Conservation (phyloP, 1,284 basidiomycete genomes). For the Cutaneotrichosporon sp. region DNA sequence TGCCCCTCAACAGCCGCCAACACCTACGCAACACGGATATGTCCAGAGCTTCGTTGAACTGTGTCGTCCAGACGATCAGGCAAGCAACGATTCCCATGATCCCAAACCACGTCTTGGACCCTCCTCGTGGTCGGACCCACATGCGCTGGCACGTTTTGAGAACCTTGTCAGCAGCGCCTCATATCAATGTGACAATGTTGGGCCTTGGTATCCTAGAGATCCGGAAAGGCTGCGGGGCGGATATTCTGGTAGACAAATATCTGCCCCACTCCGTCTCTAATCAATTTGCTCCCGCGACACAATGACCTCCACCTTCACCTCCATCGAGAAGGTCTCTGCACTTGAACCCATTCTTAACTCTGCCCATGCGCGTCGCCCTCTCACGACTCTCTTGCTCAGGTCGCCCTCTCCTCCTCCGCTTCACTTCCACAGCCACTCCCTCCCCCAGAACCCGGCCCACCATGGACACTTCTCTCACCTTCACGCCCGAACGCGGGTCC, state of each 20-base stretch:
- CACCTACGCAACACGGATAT: not conserved
- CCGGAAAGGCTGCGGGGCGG: too few species aligned
- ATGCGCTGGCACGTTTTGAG: too few species aligned
- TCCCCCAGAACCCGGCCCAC: conserved; percentile 5
- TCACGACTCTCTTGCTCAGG: not conserved
- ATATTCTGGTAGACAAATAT: too few species aligned
- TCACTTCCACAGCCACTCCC: not conserved
- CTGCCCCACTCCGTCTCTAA: too few species aligned
- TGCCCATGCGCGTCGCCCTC: not conserved
- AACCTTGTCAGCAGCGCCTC: too few species aligned
- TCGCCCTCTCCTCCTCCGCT: not conserved
- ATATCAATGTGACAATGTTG: too few species aligned
- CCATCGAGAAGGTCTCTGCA: too few species aligned
- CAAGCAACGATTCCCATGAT: too few species aligned
- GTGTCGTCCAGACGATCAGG: not conserved
- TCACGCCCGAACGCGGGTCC: conserved; percentile 45
- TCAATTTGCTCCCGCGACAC: too few species aligned
- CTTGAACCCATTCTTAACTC: not conserved
- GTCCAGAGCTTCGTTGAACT: not conserved
- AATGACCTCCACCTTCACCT: not conserved
- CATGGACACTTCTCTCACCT: conserved; percentile 31
- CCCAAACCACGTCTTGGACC: too few species aligned
- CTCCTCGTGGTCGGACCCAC: too few species aligned
- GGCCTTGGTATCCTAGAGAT: too few species aligned
- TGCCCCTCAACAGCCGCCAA: not conserved